These are phyloP conservation scores for Fonsecaea multimorphosa DNA, from an alignment of 2,329 filamentous ascomycete species.

Conservation along the genomic window DNA sequence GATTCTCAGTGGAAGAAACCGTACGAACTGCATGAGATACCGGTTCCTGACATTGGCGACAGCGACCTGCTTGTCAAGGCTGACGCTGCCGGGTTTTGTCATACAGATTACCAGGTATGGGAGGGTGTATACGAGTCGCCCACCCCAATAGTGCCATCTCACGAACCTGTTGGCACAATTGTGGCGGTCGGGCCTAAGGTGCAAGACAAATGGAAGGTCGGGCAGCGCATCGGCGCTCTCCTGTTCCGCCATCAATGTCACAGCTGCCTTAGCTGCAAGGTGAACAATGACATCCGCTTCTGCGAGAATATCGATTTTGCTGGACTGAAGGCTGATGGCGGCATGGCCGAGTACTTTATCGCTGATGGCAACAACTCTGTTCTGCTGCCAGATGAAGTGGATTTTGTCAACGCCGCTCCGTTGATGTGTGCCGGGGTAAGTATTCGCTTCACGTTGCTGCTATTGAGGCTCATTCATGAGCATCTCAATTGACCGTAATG, in stretches of 20 bases:
- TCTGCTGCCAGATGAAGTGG: slow-evolving; percentile 39
- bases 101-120: slow-evolving; percentile 37
- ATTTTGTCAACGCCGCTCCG: slow-evolving; percentile 43
- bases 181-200: slow-evolving; percentile 41
- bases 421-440: slow-evolving; percentile 47
- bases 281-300: slow-evolving; percentile 42
- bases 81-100: slow-evolving; percentile 28
- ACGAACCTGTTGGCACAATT: slow-evolving; percentile 45
- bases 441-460: slow-evolving; percentile 4
- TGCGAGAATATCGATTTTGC: slow-evolving; percentile 42
- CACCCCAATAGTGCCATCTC: slow-evolving; percentile 45
- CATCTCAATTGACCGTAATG: background rate
- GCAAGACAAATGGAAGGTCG: slow-evolving; percentile 41
- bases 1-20: slow-evolving; percentile 36
- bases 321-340: slow-evolving; percentile 44
- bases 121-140: slow-evolving; percentile 38
- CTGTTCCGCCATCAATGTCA: slow-evolving; percentile 18
- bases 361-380: slow-evolving; percentile 39
- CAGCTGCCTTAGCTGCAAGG: slow-evolving; percentile 13
- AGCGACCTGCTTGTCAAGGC: slow-evolving; percentile 36
- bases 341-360: slow-evolving; percentile 45
- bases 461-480: too few relatives aligned
- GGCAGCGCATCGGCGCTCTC: slow-evolving; percentile 42
- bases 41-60: slow-evolving; percentile 29
- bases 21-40: slow-evolving; percentile 36